Evolutionary conservation across 805 yeast genomes (phyloP).

Genomic region (Candida tallmaniae): DNA sequence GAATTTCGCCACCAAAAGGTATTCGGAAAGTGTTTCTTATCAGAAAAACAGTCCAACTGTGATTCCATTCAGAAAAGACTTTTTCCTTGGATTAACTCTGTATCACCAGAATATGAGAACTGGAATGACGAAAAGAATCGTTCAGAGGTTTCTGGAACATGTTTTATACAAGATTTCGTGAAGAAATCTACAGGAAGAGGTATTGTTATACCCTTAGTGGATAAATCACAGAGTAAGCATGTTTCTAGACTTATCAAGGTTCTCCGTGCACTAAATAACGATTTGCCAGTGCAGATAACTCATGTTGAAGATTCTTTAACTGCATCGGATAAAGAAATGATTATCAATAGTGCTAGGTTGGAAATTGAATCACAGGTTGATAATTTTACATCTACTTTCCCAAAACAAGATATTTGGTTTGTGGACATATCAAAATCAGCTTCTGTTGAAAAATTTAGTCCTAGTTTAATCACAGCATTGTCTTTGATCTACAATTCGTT

Average conservation of each 20-base stretch:
- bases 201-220: slow-evolving; percentile 25
- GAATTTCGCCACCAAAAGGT: slow-evolving; percentile 20
- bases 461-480: slow-evolving; percentile 15
- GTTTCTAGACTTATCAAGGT: slow-evolving; percentile 22
- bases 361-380: too few species aligned
- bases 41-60: too few species aligned
- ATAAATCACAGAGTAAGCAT: too few species aligned
- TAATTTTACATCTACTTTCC: too few species aligned
- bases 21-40: slow-evolving; percentile 24
- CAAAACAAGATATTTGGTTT: slow-evolving; percentile 25
- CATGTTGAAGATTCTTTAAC: slow-evolving; percentile 10
- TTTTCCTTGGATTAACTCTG: slow-evolving; percentile 28
- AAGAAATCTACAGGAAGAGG: slow-evolving; percentile 22
- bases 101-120: slow-evolving; percentile 18
- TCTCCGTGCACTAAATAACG: slow-evolving; percentile 22
- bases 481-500: slow-evolving; percentile 30
- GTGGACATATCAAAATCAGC: slow-evolving; percentile 19
- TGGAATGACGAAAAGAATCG: slow-evolving; percentile 11
- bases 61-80: slow-evolving; percentile 11
- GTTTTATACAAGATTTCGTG: slow-evolving; percentile 13
- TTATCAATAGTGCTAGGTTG: slow-evolving; percentile 15
- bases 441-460: slow-evolving; percentile 12
- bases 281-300: slow-evolving; percentile 26
- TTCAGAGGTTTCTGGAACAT: slow-evolving; percentile 2
- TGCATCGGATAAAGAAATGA: slow-evolving; percentile 10